A percentile compares a stretch with the other conserved stretches of the same genome.
phyloP scores from a whole-genome alignment of 1,139 yeast genomes.

The Magnusiomyces clavatus region DNA sequence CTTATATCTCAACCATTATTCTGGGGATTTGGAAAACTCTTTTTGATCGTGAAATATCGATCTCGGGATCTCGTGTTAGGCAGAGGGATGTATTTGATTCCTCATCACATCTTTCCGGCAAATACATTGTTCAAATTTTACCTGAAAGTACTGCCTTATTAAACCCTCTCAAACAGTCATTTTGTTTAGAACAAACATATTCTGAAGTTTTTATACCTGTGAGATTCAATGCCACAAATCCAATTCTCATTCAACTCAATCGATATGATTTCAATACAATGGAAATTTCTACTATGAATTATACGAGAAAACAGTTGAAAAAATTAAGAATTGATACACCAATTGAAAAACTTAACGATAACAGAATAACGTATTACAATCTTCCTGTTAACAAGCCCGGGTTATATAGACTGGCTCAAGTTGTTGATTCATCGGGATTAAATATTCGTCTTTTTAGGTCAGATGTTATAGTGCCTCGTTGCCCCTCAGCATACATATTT shows the following conservation, averaged over 20 bases:
- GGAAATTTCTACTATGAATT: slow-evolving; percentile 43
- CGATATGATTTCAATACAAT: slow-evolving; percentile 53
- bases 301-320: slow-evolving; percentile 47
- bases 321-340: slow-evolving; percentile 30
- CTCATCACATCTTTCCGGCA: slow-evolving; percentile 74
- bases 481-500: slow-evolving; percentile 62
- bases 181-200: slow-evolving; percentile 48
- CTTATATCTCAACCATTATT: slow-evolving; percentile 46
- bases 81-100: slow-evolving; percentile 45
- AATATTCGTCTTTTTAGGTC: slow-evolving; percentile 58
- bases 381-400: slow-evolving; percentile 66
- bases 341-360: slow-evolving; percentile 31
- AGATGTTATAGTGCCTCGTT: slow-evolving; percentile 58
- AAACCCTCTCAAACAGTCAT: slow-evolving; percentile 63
- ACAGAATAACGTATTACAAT: slow-evolving; percentile 41
- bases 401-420: slow-evolving; percentile 56
- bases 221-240: slow-evolving; percentile 72
- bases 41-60: slow-evolving; percentile 56
- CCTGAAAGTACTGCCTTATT: slow-evolving; percentile 87
- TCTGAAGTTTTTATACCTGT: slow-evolving; percentile 51
- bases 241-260: slow-evolving; percentile 60
- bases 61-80: slow-evolving; percentile 47
- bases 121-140: slow-evolving; percentile 73
- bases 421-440: slow-evolving; percentile 52
- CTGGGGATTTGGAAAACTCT: slow-evolving; percentile 40